Base-by-base conservation (phyloP, 1,139 yeast genomes). In the Kurtzmaniella quercitrusa region DNA sequence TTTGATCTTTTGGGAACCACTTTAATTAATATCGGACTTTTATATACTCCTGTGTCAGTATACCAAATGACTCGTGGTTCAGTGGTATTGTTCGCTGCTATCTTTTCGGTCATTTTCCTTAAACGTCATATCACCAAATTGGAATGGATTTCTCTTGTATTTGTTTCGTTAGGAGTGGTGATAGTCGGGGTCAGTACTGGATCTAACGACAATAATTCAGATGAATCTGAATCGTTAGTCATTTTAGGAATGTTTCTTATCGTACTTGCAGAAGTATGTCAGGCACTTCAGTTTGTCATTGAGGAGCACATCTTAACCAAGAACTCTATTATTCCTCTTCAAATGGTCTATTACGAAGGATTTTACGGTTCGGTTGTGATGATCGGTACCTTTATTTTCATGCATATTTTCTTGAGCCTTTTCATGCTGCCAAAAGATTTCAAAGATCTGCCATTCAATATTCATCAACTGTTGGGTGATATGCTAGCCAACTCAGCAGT, bases 11-110 rank as follows among this genome's bases (percentile, higher is more conserved):
- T 76, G 38, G 93, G 84, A 2, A 86, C 95, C 1, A 85, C 94
- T 0, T 62, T 86, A 52, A 75, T 86, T 78, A 84, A 85, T 52
- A 60, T 85, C n/a, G 95, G 94, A 1, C 69, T 87, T 48, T 60
- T 85, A 14, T 80, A 81, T 57, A 81, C 82, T 1, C 94, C 95
- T 0, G 95, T 86, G n/a, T 83, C 91, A 1, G 75, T 86, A 38
- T 87, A 84, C 60, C 95, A 87, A 59, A 87, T 87, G 95, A 81
- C 85, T 12, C 70, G 95, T 50, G 95, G 95, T 3, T 77, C 91
- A 0, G 67, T 86, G 39, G 88, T 86, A 36, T 65, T 87, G 37
- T 85, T 84, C 65, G 95, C 86, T 26, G 95, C 91, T 2, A 60
- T 82, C 16, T 74, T 85, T 54, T 82, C 89, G 15, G 83, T 84